Base-by-base conservation (phyloP, 169 alveolate species). In the Plasmodium coatneyi region DNA sequence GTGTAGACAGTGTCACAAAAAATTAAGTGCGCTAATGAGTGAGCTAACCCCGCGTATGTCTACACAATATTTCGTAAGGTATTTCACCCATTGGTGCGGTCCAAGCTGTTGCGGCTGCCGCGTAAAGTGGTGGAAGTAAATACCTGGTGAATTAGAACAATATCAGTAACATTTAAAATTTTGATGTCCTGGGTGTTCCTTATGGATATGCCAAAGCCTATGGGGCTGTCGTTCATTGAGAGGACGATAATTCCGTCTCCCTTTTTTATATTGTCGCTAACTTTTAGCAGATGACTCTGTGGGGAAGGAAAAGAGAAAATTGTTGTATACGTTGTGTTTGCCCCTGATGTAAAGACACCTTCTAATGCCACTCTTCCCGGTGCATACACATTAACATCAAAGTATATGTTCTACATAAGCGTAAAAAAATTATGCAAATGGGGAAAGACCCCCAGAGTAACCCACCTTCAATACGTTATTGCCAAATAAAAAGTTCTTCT, bases 171-270 rank as follows among this genome's bases (percentile, higher is more conserved):
- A 30, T 91, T 80, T 71, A 91, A 91, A 16, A 81, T 70, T 71
- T 91, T 91, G 14, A 91, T 71, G 6, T 91, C 95, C 56, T 80
- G 95, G 32, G 95, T 91, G 60, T 81, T 91, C 56, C 95, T 66
- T 16, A 70, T 72, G n/a, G 92, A 91, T 82, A 91, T 71, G 28
- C 95, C 95, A 80, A 91, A 91, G n/a, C 95, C 95, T 43, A 91
- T 81, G 16, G 95, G 95, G 54, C 83, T 91, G 54, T 91, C 95
- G 54, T 91, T 72, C 92, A 80, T 80, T 25, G 95, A 91, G 28
- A 91, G 41, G 30, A 91, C 92, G 14, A 91, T 74, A 80, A 91
- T 36, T 30, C 95, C 95, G 25, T 91, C 95, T 46, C 95, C 95
- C 56, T 82, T 91, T 80, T 71, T 91, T 80, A 91, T 91, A 49